phyloP scores from a whole-genome alignment of 306 rosid genomes.

The Lathyrus oleraceus region DNA sequence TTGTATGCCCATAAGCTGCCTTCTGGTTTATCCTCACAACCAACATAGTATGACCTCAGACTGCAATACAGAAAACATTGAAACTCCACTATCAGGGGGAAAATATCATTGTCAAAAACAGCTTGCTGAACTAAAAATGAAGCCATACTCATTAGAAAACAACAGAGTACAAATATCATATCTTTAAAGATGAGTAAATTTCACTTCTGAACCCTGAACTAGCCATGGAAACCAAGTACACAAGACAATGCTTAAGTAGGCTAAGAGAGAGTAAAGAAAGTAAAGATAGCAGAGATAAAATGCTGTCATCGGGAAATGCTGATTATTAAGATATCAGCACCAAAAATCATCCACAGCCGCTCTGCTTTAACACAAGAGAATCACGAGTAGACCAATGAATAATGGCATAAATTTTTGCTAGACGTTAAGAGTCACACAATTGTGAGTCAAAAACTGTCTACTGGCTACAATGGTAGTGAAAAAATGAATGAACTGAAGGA shows the following conservation, averaged over 20 bases:
- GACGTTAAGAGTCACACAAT: conserved; percentile 14
- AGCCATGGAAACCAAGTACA: neutral
- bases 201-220: conserved; percentile 14
- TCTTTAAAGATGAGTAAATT: conserved; percentile 3
- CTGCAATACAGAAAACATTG: conserved; percentile 51
- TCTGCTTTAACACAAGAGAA: conserved; percentile 15
- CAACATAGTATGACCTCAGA: conserved; percentile 52
- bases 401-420: neutral
- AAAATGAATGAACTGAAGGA: conserved; percentile 8
- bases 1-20: conserved; percentile 68
- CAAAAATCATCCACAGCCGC: neutral
- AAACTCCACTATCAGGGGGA: conserved; percentile 23
- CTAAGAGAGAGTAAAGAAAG: neutral
- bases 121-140: conserved; percentile 16
- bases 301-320: conserved; percentile 10
- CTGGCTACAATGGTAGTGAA: neutral
- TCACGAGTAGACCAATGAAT: conserved; percentile 8
- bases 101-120: conserved; percentile 16
- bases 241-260: conserved; percentile 15
- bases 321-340: conserved; percentile 14
- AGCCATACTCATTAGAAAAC: neutral
- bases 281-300: conserved; percentile 24
- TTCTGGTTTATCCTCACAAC: conserved; percentile 48
- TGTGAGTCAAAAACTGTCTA: neutral
- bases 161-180: conserved; percentile 11